These are phyloP conservation scores for Arabidopsis arenosa DNA, from an alignment of 345 rosid species.

Conservation along the genomic window DNA sequence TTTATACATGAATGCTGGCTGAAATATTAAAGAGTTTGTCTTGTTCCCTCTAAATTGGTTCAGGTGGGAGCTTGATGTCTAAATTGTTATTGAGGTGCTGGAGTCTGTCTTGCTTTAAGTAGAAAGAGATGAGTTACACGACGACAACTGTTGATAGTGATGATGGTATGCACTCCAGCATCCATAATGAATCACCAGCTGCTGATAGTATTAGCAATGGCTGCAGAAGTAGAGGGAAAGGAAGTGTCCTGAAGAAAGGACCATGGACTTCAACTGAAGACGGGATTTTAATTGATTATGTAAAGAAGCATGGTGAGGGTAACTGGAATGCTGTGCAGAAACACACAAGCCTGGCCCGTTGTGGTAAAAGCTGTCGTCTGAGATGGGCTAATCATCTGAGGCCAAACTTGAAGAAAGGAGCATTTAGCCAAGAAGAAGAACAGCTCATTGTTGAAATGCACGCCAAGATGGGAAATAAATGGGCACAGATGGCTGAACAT, in stretches of 20 bases:
- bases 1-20: slow-evolving; percentile 19
- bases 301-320: slow-evolving; percentile 96
- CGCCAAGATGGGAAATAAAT: slow-evolving; percentile 96
- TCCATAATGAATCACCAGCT: slow-evolving; percentile 63
- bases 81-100: slow-evolving; percentile 51
- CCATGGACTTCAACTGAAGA: slow-evolving; percentile 99
- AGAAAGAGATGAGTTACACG: slow-evolving; percentile 68
- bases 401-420: slow-evolving; percentile 98
- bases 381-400: slow-evolving; percentile 98
- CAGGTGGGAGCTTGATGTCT: slow-evolving; percentile 51
- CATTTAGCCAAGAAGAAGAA: slow-evolving; percentile 92
- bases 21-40: slow-evolving; percentile 10
- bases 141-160: slow-evolving; percentile 58
- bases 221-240: slow-evolving; percentile 56
- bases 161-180: slow-evolving; percentile 58
- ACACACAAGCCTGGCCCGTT: slow-evolving; percentile 83
- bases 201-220: slow-evolving; percentile 49
- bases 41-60: slow-evolving; percentile 41
- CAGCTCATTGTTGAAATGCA: slow-evolving; percentile 88
- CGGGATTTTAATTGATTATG: slow-evolving; percentile 81
- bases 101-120: slow-evolving; percentile 47
- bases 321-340: slow-evolving; percentile 97
- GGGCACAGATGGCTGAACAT: slow-evolving; percentile 98
- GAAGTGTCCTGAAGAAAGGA: slow-evolving; percentile 78
- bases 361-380: slow-evolving; percentile 98